phyloP scores from a whole-genome alignment of 2,329 filamentous ascomycete species.

The Pestalotiopsis fici region DNA sequence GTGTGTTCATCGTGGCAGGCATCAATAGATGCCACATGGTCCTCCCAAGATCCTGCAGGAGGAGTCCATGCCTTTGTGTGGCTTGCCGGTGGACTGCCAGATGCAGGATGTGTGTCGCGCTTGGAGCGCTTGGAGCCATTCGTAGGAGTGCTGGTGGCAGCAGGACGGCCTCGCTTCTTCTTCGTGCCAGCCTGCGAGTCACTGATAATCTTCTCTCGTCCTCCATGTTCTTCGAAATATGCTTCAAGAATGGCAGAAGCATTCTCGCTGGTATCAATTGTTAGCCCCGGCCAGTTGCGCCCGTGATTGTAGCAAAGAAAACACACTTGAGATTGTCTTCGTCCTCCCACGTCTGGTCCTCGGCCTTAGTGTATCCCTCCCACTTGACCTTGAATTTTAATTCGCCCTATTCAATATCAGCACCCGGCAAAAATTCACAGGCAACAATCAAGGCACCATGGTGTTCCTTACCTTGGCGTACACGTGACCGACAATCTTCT shows the following conservation, averaged over 20 bases:
- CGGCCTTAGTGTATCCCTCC: conserved; percentile 72
- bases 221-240: conserved; percentile 66
- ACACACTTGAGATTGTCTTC: conserved; percentile 67
- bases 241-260: conserved; percentile 62
- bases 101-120: conserved; percentile 49
- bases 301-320: not conserved
- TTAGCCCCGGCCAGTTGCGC: not conserved
- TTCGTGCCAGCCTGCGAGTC: conserved; percentile 51
- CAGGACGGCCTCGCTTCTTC: conserved; percentile 60
- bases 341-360: conserved; percentile 78
- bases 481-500: conserved; percentile 69
- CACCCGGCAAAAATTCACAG: conserved; percentile 3
- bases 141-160: conserved; percentile 35
- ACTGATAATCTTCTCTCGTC: conserved; percentile 56
- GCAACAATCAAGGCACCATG: not conserved
- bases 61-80: conserved; percentile 57
- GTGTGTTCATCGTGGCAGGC: conserved; percentile 67
- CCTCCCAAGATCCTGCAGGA: conserved; percentile 76
- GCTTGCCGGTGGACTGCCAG: conserved; percentile 48
- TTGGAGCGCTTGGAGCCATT: conserved; percentile 46
- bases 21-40: conserved; percentile 69
- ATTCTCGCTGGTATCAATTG: conserved; percentile 45
- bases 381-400: conserved; percentile 75
- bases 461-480: conserved; percentile 51
- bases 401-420: conserved; percentile 37